Percentiles rank a stretch among this genome's conserved stretches.
Conservation (phyloP, 352 stramenopile genomes). For the Phytophthora hybrid region DNA sequence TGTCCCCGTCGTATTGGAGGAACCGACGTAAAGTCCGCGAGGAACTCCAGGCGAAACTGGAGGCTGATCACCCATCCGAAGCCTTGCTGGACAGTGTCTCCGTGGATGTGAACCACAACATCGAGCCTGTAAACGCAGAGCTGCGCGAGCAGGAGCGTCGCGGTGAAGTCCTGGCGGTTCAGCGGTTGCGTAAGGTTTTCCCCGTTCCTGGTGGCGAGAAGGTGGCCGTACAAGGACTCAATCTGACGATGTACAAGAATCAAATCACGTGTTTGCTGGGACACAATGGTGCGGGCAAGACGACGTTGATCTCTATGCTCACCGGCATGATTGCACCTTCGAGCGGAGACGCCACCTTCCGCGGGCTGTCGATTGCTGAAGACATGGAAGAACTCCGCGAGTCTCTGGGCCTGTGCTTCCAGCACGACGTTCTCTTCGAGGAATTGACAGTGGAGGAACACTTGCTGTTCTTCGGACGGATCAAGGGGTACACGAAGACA, state of each 20-base stretch:
- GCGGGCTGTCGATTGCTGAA: constrained; percentile 71
- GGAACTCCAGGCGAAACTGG: constrained; percentile 15
- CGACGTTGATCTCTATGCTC: constrained; percentile 92
- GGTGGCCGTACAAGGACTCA: constrained; percentile 82
- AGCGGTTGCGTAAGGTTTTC: constrained; percentile 73
- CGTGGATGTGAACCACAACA: constrained; percentile 45
- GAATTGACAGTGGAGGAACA: constrained; percentile 84
- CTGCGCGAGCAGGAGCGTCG: constrained; percentile 47
- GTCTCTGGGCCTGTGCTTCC: constrained; percentile 81
- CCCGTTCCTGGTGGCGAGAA: constrained; percentile 79
- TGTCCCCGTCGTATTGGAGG: constrained; percentile 89
- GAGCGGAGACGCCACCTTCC: constrained; percentile 70
- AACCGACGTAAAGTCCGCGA: constrained; percentile 24
- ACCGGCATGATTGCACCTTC: constrained; percentile 82
- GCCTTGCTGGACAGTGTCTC: constrained; percentile 42
- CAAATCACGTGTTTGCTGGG: constrained; percentile 93
- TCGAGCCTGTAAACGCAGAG: constrained; percentile 50
- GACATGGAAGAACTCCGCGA: constrained; percentile 82
- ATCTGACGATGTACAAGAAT: constrained; percentile 90
- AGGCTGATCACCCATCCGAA: constrained; percentile 25
- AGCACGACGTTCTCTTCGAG: constrained; percentile 85
- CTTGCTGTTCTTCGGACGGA: constrained; percentile 69
- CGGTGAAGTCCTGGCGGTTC: constrained; percentile 52
- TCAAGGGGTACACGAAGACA: constrained; percentile 61
- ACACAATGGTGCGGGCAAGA: constrained; percentile 94